Evolutionary conservation across 495 filamentous ascomycete species (phyloP), one percentile per base, ranked within the genome.

Genomic region (Parathielavia hyrcaniae): DNA sequence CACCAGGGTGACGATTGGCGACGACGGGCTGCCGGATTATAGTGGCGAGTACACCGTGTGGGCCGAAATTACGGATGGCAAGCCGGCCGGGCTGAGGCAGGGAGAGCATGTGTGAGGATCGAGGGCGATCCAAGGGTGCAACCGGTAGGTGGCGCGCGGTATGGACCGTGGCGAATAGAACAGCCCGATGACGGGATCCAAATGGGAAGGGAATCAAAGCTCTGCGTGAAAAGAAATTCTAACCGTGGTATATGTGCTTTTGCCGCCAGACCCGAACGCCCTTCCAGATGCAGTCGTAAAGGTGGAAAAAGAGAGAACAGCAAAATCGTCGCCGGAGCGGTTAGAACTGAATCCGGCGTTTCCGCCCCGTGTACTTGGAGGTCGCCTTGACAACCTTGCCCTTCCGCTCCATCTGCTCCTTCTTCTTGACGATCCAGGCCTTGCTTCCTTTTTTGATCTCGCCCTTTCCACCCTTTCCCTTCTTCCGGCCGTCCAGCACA

Each of bases 331-430:
- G 46, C 5, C 2, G 4, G 12, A 2, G 23, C 39, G 16, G 62
- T 60, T 72, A 81, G 51, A 81, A 81, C 45, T 68, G 68, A 58
- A 77, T 63, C n/a, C 85, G 79, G 68, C 93, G 77, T 71, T 88
- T 95, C 62, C 91, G 80, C 20, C 93, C 93, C 3, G 93, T 97
- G 67, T 93, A 98, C 70, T 91, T 97, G 20, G 88, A 91, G 61
- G 78, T 87, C 5, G 82, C 72, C 79, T 96, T 97, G 57, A 97
- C 90, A 13, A 95, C 81, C 79, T 93, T 97, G 20, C 93, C 93
- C 73, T 96, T 95, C 66, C 80, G 79, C 71, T 90, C 86, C 88
- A 93, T 91, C 74, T 95, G 89, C 61, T 95, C 90, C 75, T 98
- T 98, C 75, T 97, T 98, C 66, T 83, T 82, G 75, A 93, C 63